Base-by-base conservation (phyloP, 2,329 filamentous ascomycete species). In the Rhytidhysteron rufulum region DNA sequence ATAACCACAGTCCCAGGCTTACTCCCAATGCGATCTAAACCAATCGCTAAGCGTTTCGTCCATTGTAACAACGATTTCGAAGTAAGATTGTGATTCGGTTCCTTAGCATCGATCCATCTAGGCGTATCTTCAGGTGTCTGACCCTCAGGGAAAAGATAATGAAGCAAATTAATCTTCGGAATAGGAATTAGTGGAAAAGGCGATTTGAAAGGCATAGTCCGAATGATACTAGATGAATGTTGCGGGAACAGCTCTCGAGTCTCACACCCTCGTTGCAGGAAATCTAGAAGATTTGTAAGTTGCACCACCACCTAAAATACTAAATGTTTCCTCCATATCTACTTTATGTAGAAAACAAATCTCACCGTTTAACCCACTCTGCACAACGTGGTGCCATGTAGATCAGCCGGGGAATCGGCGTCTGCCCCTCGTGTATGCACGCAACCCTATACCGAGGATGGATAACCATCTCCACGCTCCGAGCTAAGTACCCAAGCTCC, bases 21-120 rank as follows among this genome's bases (percentile, higher is more conserved):
- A 24, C 75, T 51, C 5, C 71, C 72, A 5, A 73, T 52, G 11
- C 57, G 61, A 37, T 73, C 60, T 15, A 78, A 59, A 9, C 74
- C 74, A 34, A 65, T 55, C 0, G 66, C 70, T 2, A 79, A 55
- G 29, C 72, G 63, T 49, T 70, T 74, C 10, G 71, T 60, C 73
- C 73, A 78, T 65, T 63, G 56, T 27, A 77, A 51, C 16, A 71
- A 51, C 41, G 73, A 62, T 17, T 58, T 60, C 0, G 72, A 65
- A 1, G 74, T 75, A 9, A 78, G 62, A 35, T 60, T 67, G 17
- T 63, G 62, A 7, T 50, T 47, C 3, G 69, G 56, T 39, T 75
- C 58, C 34, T 66, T 65, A 25, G 70, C 65, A 51, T 78, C 72
- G 41, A 76, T 66, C 75, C 74, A 79, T 25, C 77, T 51, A 1